Conservation (phyloP, 2,329 filamentous ascomycete species). For the Cladosporium halotolerans region DNA sequence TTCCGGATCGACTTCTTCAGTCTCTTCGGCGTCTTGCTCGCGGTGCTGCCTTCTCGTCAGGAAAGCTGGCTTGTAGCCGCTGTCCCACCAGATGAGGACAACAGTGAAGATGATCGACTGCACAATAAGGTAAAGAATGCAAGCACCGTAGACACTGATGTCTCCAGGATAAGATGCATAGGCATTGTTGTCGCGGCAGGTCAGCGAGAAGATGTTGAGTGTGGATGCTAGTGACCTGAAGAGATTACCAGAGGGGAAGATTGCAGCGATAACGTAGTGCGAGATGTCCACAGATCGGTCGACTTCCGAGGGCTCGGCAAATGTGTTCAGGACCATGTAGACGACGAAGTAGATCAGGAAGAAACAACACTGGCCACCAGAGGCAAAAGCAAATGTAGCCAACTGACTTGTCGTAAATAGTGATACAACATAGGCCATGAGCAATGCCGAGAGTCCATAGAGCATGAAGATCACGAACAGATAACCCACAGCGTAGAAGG, state of each 20-base stretch:
- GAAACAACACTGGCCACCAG: slow-evolving; percentile 61
- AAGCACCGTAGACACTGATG: slow-evolving; percentile 71
- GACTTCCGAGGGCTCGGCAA: slow-evolving; percentile 61
- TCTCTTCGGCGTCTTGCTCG: slow-evolving; percentile 36
- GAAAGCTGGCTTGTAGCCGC: slow-evolving; percentile 57
- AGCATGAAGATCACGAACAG: slow-evolving; percentile 75
- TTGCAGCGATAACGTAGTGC: slow-evolving; percentile 66
- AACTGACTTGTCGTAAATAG: slow-evolving; percentile 73
- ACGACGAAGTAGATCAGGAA: slow-evolving; percentile 45
- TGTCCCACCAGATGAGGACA: slow-evolving; percentile 73
- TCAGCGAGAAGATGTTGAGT: slow-evolving; percentile 76
- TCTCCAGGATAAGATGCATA: slow-evolving; percentile 63
- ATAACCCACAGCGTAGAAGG: slow-evolving; percentile 76
- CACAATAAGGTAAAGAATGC: slow-evolving; percentile 73
- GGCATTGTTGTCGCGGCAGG: slow-evolving; percentile 59
- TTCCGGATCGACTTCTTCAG: slow-evolving; percentile 46
- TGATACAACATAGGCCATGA: slow-evolving; percentile 75
- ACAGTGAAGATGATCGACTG: slow-evolving; percentile 67
- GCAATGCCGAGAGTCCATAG: slow-evolving; percentile 70
- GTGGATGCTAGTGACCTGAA: slow-evolving; percentile 68
- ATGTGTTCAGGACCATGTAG: slow-evolving; percentile 53
- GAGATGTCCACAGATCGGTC: slow-evolving; percentile 62
- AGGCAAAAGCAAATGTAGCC: slow-evolving; percentile 76
- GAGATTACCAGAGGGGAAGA: slow-evolving; percentile 73
- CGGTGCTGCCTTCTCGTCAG: slow-evolving; percentile 45